phyloP scores from a whole-genome alignment of 139 green algal species.

The Volvox africanus region DNA sequence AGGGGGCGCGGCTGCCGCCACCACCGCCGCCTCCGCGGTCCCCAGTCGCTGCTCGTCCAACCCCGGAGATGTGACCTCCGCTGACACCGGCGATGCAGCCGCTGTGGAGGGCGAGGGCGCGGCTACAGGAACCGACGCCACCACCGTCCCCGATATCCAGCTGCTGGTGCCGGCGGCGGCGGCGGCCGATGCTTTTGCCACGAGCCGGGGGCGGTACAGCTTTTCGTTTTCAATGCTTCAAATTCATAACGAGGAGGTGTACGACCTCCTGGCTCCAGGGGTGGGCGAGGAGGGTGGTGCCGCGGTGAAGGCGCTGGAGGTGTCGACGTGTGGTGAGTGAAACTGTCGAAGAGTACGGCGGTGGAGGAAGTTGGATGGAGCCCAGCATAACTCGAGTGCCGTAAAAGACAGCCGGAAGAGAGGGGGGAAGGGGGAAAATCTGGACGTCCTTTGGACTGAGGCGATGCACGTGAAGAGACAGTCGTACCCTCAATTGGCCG shows the following conservation, averaged over 20 bases:
- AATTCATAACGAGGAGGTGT: slow-evolving; percentile 82
- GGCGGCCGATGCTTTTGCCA: background rate
- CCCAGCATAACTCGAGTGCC: no score
- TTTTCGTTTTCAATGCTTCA: slow-evolving; percentile 74
- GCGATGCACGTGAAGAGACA: no score
- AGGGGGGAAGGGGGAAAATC: no score
- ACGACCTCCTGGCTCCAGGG: slow-evolving; percentile 70
- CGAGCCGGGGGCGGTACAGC: slow-evolving; percentile 1
- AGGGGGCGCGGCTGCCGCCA: background rate
- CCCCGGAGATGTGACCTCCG: background rate
- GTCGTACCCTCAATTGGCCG: no score
- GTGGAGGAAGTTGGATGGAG: no score
- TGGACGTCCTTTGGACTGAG: no score
- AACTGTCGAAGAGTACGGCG: background rate
- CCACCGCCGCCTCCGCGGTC: background rate
- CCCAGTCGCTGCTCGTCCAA: background rate
- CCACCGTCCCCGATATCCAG: no score
- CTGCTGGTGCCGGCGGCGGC: background rate
- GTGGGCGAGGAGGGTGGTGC: background rate
- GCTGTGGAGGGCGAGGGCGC: no score
- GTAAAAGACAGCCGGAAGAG: no score
- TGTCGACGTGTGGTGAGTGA: slow-evolving; percentile 57
- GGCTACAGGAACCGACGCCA: slow-evolving; percentile 14
- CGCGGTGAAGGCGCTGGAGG: slow-evolving; percentile 48
- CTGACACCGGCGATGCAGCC: background rate